phyloP scores from a whole-genome alignment of 176 grass and related monocot species.

The Saccharum spontaneum region DNA sequence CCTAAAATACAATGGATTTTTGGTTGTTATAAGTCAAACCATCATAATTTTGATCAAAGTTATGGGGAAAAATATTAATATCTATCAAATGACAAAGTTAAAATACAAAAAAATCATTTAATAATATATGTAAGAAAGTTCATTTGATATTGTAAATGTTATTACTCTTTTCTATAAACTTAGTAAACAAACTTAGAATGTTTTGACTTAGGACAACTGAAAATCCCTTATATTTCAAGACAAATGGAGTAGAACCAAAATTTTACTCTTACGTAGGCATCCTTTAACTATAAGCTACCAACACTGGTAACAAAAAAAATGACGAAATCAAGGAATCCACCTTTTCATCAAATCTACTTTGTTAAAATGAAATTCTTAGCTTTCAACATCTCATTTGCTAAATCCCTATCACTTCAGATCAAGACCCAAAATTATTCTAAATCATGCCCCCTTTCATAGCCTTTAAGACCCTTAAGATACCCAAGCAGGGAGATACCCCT shows the following conservation, averaged over 20 bases:
- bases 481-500: slow-evolving; percentile 39
- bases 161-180: neutral
- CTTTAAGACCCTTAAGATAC: slow-evolving; percentile 50
- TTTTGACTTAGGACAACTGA: neutral
- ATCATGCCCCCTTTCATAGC: slow-evolving; percentile 38
- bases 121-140: neutral
- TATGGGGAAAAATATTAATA: neutral
- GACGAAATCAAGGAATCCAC: neutral
- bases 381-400: slow-evolving; percentile 33
- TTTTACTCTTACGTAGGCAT: neutral
- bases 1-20: neutral
- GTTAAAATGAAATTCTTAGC: slow-evolving; percentile 26
- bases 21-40: neutral
- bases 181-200: neutral
- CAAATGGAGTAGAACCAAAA: neutral
- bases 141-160: neutral
- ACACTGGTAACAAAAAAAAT: neutral
- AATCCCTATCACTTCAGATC: slow-evolving; percentile 14
- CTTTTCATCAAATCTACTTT: slow-evolving; percentile 34
- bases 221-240: neutral
- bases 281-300: neutral
- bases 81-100: neutral
- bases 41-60: neutral
- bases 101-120: neutral
- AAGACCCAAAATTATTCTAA: slow-evolving; percentile 35